Percentiles rank a stretch among this genome's conserved stretches.
phyloP scores from a whole-genome alignment of 129 eudicot genomes.

The Escallonia herrerae region DNA sequence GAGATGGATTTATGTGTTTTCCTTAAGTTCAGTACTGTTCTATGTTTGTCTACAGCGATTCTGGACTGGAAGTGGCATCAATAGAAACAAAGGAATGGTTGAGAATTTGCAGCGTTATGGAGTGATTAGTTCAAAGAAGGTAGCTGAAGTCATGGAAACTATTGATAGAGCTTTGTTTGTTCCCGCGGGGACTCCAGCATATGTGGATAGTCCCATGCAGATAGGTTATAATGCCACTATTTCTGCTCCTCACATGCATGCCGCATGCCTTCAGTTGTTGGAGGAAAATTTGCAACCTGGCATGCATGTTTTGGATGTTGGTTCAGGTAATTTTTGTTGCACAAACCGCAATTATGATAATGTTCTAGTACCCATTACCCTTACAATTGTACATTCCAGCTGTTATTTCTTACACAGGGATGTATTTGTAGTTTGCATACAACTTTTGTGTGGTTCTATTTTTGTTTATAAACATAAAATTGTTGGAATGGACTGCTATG shows the following conservation, averaged over 20 bases:
- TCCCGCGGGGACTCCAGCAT: constrained; percentile 72
- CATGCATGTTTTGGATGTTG: constrained; percentile 93
- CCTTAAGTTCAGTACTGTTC: constrained; percentile 10
- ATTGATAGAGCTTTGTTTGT: constrained; percentile 93
- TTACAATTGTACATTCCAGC: not conserved
- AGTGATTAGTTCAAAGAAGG: constrained; percentile 60
- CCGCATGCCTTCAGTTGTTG: constrained; percentile 83
- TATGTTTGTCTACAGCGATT: constrained; percentile 49
- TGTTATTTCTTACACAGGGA: not conserved
- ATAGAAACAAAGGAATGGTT: constrained; percentile 65
- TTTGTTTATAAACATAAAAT: too few relatives aligned
- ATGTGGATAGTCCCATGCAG: constrained; percentile 77
- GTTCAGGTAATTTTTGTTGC: constrained; percentile 61
- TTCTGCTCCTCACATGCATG: constrained; percentile 99
- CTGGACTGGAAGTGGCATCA: constrained; percentile 46
- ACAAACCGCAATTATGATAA: not conserved
- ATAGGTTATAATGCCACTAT: constrained; percentile 95
- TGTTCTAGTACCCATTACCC: not conserved
- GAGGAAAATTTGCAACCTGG: constrained; percentile 86
- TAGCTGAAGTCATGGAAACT: constrained; percentile 77
- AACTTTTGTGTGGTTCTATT: too few relatives aligned
- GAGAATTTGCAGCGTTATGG: constrained; percentile 62
- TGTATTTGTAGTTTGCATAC: too few relatives aligned
- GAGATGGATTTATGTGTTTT: constrained; percentile 6
- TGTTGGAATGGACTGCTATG: too few relatives aligned